Evolutionary conservation across 352 stramenopile genomes (phyloP).

Genomic region (Globisporangium alternatum): DNA sequence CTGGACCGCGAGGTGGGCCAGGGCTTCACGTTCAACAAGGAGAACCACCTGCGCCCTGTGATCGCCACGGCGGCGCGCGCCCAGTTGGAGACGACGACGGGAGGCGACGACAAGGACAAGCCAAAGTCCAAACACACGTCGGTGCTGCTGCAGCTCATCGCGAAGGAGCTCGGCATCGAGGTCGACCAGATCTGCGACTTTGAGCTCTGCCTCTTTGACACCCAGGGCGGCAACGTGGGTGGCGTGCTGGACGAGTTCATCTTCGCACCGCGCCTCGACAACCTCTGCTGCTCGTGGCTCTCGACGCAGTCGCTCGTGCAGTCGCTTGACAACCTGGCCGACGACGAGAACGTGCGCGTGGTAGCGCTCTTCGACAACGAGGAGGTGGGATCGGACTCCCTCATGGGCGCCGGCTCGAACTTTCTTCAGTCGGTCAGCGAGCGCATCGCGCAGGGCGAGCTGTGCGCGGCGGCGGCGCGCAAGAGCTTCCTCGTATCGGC

Average conservation of each 20-base stretch:
- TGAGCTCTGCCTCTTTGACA: constrained; percentile 96
- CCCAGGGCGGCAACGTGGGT: constrained; percentile 90
- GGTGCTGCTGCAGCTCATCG: constrained; percentile 90
- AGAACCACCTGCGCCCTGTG: constrained; percentile 95
- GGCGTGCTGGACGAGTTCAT: constrained; percentile 95
- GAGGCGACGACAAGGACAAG: constrained; percentile 38
- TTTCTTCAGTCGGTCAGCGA: constrained; percentile 68
- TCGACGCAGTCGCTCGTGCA: constrained; percentile 83
- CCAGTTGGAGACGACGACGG: constrained; percentile 77
- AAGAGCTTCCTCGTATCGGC: constrained; percentile 89
- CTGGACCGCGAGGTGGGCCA: constrained; percentile 89
- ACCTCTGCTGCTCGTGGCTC: constrained; percentile 95
- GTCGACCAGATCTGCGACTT: constrained; percentile 94
- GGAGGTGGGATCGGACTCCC: constrained; percentile 93
- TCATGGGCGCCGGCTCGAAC: constrained; percentile 82
- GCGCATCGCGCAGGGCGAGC: constrained; percentile 55
- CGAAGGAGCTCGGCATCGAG: constrained; percentile 85
- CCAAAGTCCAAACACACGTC: constrained; percentile 88
- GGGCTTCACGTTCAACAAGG: constrained; percentile 95
- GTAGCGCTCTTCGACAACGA: constrained; percentile 99
- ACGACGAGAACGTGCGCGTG: constrained; percentile 87
- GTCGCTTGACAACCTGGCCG: constrained; percentile 63
- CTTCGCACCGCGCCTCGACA: constrained; percentile 96
- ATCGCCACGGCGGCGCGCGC: constrained; percentile 81
- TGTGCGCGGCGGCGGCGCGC: constrained; percentile 46